Evolutionary conservation across 306 rosid genomes (phyloP).

Genomic region (Mimosa pudica): DNA sequence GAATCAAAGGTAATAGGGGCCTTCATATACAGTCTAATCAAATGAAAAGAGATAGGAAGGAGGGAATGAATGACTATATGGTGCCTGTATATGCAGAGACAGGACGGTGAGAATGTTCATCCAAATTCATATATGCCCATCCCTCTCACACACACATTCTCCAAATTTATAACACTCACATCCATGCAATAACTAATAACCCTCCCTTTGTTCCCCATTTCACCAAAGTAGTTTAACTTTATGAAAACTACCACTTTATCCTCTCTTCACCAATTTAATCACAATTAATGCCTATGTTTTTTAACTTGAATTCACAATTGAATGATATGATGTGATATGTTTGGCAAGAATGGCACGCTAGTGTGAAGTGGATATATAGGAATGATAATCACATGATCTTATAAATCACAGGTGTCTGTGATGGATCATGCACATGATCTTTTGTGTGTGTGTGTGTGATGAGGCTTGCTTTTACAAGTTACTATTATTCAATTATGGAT

Average conservation of each 20-base stretch:
- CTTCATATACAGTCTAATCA: constrained; percentile 33
- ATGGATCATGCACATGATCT: no score
- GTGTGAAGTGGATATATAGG: no score
- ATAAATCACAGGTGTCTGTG: no score
- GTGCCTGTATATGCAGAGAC: constrained; percentile 44
- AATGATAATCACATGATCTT: no score
- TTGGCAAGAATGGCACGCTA: no score
- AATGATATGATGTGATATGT: no score
- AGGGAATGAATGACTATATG: constrained; percentile 23
- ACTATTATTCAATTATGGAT: no score
- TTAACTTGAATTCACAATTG: no score
- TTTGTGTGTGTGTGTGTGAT: no score
- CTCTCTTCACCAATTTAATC: neutral
- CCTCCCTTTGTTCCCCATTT: neutral
- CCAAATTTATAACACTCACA: neutral
- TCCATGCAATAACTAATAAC: neutral
- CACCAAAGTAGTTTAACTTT: neutral
- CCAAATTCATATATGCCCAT: constrained; percentile 9
- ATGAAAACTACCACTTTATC: neutral
- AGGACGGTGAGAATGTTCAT: constrained; percentile 43
- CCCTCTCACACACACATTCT: neutral
- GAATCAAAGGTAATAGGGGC: constrained; percentile 28
- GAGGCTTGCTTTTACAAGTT: no score
- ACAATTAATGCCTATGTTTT: no score
- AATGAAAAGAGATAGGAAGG: neutral